Base-by-base conservation (phyloP, 2,329 filamentous ascomycete species). In the Boeremia exigua region DNA sequence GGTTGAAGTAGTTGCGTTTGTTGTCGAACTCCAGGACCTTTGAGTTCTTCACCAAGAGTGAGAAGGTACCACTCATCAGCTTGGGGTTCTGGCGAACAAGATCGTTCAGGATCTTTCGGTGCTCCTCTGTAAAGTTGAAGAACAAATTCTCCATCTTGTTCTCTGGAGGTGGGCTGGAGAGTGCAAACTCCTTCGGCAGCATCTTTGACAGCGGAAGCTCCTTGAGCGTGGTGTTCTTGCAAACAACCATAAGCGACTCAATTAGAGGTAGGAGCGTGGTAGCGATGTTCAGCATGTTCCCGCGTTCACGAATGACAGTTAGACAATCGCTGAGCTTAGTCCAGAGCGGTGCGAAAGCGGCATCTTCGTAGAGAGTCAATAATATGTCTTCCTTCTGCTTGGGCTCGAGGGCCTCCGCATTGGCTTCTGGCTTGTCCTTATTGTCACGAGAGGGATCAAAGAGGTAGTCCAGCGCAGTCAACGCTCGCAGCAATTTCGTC, bases 11-110 rank as follows among this genome's bases (percentile, higher is more conserved):
- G 78, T 96, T 98, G 69, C 95, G 92, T 82, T 99, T 99, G 81
- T 99, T 99, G 79, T 99, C 95, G 70, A 99, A 99, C 72, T 99
- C 95, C 11, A 99, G 82, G 3, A 99, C 96, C 82, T 98, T 99
- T 25, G 95, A 96, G 72, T 99, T 99, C 82, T 96, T 97, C 60
- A 98, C 95, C 43, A 99, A 80, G 14, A 99, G 83, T 10, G 94
- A 93, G 78, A 99, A 97, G 2, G 94, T 97, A 48, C 95, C 95
- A 56, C 94, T 97, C 96, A 99, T 99, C 61, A 99, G 86, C 76
- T 96, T 96, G 28, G 96, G 95, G 65, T 96, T 98, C 71, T 96
- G 92, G 61, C 96, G 89, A 51, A 99, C 95, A 62, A 99, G 89
- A 74, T 99, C 95, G 72, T 99, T 99, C 65, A 99, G 85, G 62